phyloP scores from a whole-genome alignment of 306 rosid genomes.

The Dryas drummondii region DNA sequence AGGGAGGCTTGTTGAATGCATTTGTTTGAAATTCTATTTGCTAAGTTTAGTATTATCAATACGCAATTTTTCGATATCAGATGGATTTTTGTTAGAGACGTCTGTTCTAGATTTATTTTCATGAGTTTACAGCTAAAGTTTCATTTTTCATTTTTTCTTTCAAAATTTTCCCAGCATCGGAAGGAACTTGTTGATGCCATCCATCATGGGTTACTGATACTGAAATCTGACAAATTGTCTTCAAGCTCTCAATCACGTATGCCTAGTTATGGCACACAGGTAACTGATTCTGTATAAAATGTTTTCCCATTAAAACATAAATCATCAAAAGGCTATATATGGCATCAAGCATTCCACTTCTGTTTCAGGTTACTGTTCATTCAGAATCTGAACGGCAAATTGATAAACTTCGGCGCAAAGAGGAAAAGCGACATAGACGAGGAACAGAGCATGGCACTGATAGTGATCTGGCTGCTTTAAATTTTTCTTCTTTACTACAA shows the following conservation, averaged over 20 bases:
- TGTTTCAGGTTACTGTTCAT: slow-evolving; percentile 81
- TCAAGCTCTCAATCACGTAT: slow-evolving; percentile 77
- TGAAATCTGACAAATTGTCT: slow-evolving; percentile 72
- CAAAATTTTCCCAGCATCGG: slow-evolving; percentile 59
- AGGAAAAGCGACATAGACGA: slow-evolving; percentile 80
- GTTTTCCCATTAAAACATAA: background rate
- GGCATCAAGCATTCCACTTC: slow-evolving; percentile 14
- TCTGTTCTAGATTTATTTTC: slow-evolving; percentile 19
- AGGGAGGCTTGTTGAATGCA: slow-evolving; percentile 3
- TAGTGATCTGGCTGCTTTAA: slow-evolving; percentile 60
- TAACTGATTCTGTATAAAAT: slow-evolving; percentile 23
- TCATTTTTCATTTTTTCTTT: slow-evolving; percentile 6
- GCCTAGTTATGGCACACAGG: slow-evolving; percentile 99
- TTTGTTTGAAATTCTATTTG: background rate
- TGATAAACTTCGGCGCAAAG: slow-evolving; percentile 96
- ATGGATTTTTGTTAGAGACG: slow-evolving; percentile 7
- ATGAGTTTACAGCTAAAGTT: slow-evolving; percentile 14
- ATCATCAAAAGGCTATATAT: slow-evolving; percentile 13
- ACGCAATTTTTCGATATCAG: background rate
- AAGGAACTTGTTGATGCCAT: slow-evolving; percentile 78
- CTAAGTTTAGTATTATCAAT: background rate
- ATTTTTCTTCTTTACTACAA: slow-evolving; percentile 76
- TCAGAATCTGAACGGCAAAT: slow-evolving; percentile 85
- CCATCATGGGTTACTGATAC: slow-evolving; percentile 62
- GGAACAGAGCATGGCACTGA: slow-evolving; percentile 68